Conservation (phyloP, 352 stramenopile species). For the Aphanomyces astaci region DNA sequence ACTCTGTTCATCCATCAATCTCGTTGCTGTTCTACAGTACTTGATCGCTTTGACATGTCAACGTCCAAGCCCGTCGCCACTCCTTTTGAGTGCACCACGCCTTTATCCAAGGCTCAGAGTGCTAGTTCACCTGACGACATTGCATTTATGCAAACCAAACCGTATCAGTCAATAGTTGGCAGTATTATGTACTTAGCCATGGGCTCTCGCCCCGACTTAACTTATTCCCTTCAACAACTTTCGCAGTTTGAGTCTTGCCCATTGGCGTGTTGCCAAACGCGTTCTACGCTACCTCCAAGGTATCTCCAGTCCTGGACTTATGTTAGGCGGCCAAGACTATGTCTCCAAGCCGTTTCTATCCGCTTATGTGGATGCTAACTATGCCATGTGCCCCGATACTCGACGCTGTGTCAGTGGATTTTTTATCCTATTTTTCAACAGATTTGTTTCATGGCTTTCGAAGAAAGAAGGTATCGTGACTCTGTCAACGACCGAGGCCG, state of each 20-base stretch:
- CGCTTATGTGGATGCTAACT: too few species aligned
- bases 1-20: neutral
- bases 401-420: too few species aligned
- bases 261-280: too few species aligned
- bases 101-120: too few species aligned
- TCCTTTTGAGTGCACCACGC: too few species aligned
- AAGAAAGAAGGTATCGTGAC: neutral
- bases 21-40: neutral
- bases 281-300: neutral
- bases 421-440: too few species aligned
- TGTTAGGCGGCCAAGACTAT: too few species aligned
- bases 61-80: too few species aligned
- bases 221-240: neutral
- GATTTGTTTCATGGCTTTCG: neutral
- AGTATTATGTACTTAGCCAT: neutral
- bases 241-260: neutral
- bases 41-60: neutral
- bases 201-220: neutral
- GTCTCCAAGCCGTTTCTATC: too few species aligned
- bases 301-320: too few species aligned
- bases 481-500: too few species aligned
- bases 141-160: neutral
- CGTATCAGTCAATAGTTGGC: neutral
- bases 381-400: too few species aligned
- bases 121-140: neutral